Percentiles rank a stretch among this genome's conserved stretches.
Evolutionary conservation across 1,139 yeast species (phyloP).

Genomic region (Geotrichum restrictum): DNA sequence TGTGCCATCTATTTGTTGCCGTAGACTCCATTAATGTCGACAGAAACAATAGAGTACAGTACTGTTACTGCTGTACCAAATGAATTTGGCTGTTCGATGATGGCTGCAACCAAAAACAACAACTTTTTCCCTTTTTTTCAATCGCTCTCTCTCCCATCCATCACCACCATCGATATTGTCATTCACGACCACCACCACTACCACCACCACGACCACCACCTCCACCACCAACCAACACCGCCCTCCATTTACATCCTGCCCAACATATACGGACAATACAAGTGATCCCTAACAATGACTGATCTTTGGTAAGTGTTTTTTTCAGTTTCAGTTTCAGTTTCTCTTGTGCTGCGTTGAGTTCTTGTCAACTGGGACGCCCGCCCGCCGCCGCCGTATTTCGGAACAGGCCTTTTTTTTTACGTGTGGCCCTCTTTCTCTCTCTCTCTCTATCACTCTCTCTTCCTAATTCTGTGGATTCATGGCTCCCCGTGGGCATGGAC

Average conservation of each 20-base stretch:
- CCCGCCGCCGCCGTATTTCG: neutral
- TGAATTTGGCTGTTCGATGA: no score
- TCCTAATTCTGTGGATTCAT: no score
- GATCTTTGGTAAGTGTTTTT: conserved; percentile 22
- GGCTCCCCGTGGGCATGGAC: no score
- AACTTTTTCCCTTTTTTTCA: neutral
- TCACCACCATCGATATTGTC: neutral
- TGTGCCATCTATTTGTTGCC: no score
- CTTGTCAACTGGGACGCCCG: neutral
- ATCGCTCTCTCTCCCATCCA: neutral
- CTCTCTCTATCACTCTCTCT: no score
- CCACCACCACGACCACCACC: neutral
- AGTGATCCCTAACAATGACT: conserved; percentile 14
- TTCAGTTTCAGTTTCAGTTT: neutral
- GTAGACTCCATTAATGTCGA: no score
- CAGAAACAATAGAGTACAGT: no score
- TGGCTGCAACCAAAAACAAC: no score
- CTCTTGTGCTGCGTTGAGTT: neutral
- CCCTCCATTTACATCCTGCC: neutral
- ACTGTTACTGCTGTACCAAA: no score
- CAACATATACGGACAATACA: neutral
- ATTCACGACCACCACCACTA: neutral
- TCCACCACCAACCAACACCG: neutral
- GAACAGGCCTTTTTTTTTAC: no score
- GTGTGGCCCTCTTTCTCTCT: no score